phyloP scores from a whole-genome alignment of 345 rosid species.

The Raphanus sativus region DNA sequence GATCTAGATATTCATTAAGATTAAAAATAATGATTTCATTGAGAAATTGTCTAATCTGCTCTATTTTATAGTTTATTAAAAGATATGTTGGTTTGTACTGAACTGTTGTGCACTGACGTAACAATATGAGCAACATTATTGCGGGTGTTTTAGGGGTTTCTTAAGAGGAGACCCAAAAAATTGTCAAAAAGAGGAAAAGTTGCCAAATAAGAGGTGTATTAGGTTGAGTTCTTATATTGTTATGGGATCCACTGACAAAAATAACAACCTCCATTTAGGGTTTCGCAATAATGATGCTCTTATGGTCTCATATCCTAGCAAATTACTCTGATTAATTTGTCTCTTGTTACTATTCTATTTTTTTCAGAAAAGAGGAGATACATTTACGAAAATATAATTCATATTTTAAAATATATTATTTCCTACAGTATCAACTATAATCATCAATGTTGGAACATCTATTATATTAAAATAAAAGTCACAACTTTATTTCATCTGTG shows the following conservation, averaged over 20 bases:
- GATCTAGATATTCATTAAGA: neutral
- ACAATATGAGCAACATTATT: neutral
- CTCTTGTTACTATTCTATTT: neutral
- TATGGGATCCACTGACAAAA: too few relatives aligned
- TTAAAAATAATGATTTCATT: neutral
- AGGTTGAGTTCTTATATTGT: too few relatives aligned
- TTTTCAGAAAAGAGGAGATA: neutral
- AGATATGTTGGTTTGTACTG: neutral
- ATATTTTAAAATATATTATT: neutral
- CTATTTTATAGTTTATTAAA: neutral
- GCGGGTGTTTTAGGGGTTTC: too few relatives aligned
- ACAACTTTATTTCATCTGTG: too few relatives aligned
- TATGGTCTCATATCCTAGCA: neutral
- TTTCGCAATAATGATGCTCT: too few relatives aligned
- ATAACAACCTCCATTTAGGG: too few relatives aligned
- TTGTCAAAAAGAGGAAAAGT: too few relatives aligned
- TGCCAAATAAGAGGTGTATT: too few relatives aligned
- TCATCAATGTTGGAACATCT: neutral
- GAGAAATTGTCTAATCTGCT: neutral
- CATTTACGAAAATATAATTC: neutral
- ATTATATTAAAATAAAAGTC: too few relatives aligned
- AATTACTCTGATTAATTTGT: neutral
- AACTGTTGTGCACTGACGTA: neutral
- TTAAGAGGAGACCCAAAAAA: too few relatives aligned
- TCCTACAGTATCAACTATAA: neutral